Base-by-base conservation (phyloP, 192 early-diverging fungal species). In the Coemansia sp. region DNA sequence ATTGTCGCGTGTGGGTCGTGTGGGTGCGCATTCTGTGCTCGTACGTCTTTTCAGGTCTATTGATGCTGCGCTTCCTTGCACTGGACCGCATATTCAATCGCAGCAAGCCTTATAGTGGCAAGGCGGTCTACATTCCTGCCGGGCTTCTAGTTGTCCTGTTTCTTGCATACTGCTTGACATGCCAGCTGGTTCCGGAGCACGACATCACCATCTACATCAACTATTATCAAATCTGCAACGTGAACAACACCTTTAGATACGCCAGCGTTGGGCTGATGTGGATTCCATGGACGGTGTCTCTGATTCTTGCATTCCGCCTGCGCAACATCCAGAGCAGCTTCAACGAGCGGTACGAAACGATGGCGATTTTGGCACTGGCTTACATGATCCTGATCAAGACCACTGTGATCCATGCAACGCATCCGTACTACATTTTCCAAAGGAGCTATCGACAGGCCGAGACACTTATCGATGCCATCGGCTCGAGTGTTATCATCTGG, bases 271-370 rank as follows among this genome's bases (percentile, higher is more conserved):
- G 63, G n/a, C 55, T 72, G 2, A 62, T 72, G 27, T 72, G 70
- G 70, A 29, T 65, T 19, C 63, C 61, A 6, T 72, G 59, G 59
- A 22, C 42, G 3, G 44, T 54, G 0, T 45, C 50, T 0, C 34
- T 65, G 37, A 17, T 65, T 10, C 45, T 57, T 20, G 63, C 55
- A 4, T 50, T 55, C 58, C 45, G 47, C 9, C 41, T 72, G 8
- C 58, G 70, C 34, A 56, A 66, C 15, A 72, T 72, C 47, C 58
- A 72, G 59, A 69, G 70, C 20, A 69, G 65, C 34, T 79, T 79
- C 31, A 79, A 79, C 45, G 75, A 79, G 56, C 68, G 68, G 29
- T 44, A 34, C 50, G 75, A 72, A 31, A 72, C 75, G 6, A 50
- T 79, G 36, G 42, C 56, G 25, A 62, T 50, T 20, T 58, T 59